Conservation (phyloP, 306 rosid species). For the Pyrus bretschneideri region DNA sequence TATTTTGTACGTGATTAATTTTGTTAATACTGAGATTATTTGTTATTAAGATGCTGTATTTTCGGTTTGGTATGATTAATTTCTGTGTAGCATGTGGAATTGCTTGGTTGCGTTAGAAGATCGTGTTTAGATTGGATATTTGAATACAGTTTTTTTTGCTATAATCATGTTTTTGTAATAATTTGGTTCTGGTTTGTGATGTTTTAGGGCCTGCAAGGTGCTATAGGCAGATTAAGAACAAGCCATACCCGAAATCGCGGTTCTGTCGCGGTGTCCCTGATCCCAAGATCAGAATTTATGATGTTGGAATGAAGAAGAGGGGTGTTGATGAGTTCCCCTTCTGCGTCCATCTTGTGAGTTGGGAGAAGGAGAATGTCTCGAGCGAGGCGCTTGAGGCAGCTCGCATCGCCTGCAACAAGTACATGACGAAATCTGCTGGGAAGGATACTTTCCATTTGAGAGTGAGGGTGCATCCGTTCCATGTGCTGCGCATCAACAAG, state of each 20-base stretch:
- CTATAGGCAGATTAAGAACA: conserved; percentile 66
- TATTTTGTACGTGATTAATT: neutral
- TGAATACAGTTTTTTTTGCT: neutral
- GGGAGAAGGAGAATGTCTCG: conserved; percentile 92
- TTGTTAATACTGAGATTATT: neutral
- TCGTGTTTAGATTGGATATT: neutral
- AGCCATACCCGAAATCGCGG: conserved; percentile 62
- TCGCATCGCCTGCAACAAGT: conserved; percentile 75
- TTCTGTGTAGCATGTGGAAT: neutral
- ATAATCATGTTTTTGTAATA: neutral
- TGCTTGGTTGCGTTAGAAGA: neutral
- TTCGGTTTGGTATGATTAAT: neutral
- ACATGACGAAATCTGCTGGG: conserved; percentile 69
- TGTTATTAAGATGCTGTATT: neutral
- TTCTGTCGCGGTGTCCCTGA: conserved; percentile 72
- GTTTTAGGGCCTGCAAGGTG: conserved; percentile 66
- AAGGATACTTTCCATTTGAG: conserved; percentile 79
- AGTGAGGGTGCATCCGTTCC: conserved; percentile 83
- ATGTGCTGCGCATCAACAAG: conserved; percentile 80
- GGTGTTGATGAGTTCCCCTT: conserved; percentile 93
- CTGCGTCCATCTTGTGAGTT: conserved; percentile 79
- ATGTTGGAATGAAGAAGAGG: conserved; percentile 91
- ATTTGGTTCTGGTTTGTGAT: neutral
- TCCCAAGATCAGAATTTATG: conserved; percentile 69
- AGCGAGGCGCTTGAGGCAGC: conserved; percentile 83